Evolutionary conservation across 164 flowering plant genomes (phyloP).

Genomic region (Stephania yunnanensis): DNA sequence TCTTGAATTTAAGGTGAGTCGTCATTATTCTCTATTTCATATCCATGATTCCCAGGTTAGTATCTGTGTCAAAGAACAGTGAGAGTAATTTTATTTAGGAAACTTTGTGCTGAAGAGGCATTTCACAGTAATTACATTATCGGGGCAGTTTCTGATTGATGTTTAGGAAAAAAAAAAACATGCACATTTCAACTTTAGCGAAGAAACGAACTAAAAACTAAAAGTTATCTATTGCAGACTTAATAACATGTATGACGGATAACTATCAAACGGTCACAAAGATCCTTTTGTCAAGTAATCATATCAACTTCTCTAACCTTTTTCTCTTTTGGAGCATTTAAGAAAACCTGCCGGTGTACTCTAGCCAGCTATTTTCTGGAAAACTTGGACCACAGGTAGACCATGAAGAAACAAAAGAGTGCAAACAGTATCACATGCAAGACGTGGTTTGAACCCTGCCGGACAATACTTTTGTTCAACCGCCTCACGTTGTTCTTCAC

Average conservation of each 20-base stretch:
- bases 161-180: neutral
- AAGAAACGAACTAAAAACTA: neutral
- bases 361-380: slow-evolving; percentile 30
- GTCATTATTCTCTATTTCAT: no score
- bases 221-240: neutral
- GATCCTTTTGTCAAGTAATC: neutral
- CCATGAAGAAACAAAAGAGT: slow-evolving; percentile 47
- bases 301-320: neutral
- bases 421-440: slow-evolving; percentile 77
- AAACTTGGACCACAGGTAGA: slow-evolving; percentile 62
- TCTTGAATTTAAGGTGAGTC: no score
- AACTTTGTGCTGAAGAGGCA: neutral
- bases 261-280: neutral
- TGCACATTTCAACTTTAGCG: neutral
- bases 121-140: neutral
- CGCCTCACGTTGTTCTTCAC: slow-evolving; percentile 87
- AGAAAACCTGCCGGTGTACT: neutral
- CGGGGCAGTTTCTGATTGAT: neutral
- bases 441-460: slow-evolving; percentile 66
- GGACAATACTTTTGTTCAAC: slow-evolving; percentile 67
- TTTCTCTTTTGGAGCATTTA: neutral
- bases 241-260: neutral
- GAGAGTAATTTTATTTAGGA: neutral
- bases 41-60: no score
- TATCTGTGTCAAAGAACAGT: neutral